These are phyloP conservation scores for Suillus sp. DNA, from an alignment of 768 basidiomycete genomes.

Conservation along the genomic window DNA sequence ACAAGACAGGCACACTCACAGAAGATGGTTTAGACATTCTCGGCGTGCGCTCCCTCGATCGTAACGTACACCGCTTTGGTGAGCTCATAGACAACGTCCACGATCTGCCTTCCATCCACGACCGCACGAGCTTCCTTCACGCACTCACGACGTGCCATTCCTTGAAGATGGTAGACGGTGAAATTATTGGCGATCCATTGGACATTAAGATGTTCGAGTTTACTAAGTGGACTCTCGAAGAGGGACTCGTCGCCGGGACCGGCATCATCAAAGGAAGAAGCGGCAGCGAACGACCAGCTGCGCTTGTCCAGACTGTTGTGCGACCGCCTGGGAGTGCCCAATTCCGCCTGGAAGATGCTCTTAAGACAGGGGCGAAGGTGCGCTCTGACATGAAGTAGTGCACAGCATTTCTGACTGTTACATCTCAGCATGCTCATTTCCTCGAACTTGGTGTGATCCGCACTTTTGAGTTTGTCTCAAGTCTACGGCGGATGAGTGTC, in stretches of 20 bases:
- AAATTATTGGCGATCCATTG: slow-evolving; percentile 92
- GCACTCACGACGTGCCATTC: slow-evolving; percentile 97
- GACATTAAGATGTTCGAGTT: slow-evolving; percentile 99
- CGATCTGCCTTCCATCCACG: slow-evolving; percentile 72
- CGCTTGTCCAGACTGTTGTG: slow-evolving; percentile 95
- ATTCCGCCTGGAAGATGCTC: slow-evolving; percentile 91
- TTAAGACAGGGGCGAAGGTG: slow-evolving; percentile 82
- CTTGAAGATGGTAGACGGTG: slow-evolving; percentile 84
- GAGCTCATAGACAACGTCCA: slow-evolving; percentile 86
- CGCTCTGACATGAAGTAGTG: slow-evolving; percentile 17
- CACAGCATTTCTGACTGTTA: slow-evolving; percentile 9
- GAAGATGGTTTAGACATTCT: slow-evolving; percentile 98
- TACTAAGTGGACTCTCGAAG: slow-evolving; percentile 94
- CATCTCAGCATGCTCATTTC: slow-evolving; percentile 86
- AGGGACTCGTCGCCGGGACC: slow-evolving; percentile 75
- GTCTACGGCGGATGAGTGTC: slow-evolving; percentile 94
- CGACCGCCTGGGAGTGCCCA: slow-evolving; percentile 91
- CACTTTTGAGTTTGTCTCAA: slow-evolving; percentile 94
- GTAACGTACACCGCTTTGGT: slow-evolving; percentile 76
- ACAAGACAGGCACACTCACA: slow-evolving; percentile 98
- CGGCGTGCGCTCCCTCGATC: slow-evolving; percentile 85
- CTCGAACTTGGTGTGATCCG: slow-evolving; percentile 95
- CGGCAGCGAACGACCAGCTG: slow-evolving; percentile 69
- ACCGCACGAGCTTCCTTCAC: slow-evolving; percentile 85
- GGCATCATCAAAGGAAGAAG: slow-evolving; percentile 68